Evolutionary conservation across 305 asterid species (phyloP).

Genomic region (Ilex paraguariensis): DNA sequence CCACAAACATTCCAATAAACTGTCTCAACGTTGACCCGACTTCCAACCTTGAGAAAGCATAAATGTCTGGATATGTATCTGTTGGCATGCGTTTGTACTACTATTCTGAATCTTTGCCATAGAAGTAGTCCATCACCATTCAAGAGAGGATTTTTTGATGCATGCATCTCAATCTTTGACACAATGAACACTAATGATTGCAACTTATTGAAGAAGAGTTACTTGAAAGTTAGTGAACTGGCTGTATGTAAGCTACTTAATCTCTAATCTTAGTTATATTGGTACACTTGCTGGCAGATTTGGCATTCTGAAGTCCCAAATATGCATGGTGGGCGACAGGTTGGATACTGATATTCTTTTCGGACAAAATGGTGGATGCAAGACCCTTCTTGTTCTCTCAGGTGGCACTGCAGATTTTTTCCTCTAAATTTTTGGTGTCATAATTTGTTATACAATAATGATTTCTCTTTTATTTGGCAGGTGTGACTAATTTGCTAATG

Average conservation of each 20-base stretch:
- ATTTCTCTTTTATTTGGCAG: conserved; percentile 20
- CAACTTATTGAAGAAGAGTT: not conserved
- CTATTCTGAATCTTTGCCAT: not conserved
- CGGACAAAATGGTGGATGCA: conserved; percentile 94
- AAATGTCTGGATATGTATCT: no score
- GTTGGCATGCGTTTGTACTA: no score
- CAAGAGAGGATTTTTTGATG: not conserved
- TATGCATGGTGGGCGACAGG: conserved; percentile 95
- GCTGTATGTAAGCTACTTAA: not conserved
- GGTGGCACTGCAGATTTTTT: conserved; percentile 28
- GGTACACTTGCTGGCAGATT: conserved; percentile 44
- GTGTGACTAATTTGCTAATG: conserved; percentile 65
- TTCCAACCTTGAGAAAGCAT: no score
- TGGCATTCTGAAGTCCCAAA: conserved; percentile 79
- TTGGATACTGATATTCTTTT: conserved; percentile 83
- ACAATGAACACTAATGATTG: not conserved
- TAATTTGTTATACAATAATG: not conserved
- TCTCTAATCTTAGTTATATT: no score
- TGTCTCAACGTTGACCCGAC: no score
- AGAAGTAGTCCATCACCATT: no score
- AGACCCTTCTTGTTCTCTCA: conserved; percentile 88
- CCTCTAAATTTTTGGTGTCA: not conserved
- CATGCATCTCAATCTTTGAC: not conserved
- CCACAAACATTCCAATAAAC: no score
- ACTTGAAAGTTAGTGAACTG: not conserved